phyloP scores from a whole-genome alignment of 2,329 filamentous ascomycete species.

The Neofusicoccum laricinum region DNA sequence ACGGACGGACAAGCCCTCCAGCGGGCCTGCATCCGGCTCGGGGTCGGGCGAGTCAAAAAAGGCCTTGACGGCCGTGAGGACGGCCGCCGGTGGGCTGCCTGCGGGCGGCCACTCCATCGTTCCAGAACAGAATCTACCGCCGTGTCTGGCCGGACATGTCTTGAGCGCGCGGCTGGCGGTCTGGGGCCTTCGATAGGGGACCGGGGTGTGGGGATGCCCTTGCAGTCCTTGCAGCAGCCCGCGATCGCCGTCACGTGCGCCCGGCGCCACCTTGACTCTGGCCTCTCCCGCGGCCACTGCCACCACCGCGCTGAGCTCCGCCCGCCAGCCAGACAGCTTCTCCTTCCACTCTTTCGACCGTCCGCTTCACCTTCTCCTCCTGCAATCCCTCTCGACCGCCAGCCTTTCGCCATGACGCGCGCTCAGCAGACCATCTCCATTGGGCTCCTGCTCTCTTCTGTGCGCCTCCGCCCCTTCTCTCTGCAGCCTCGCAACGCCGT shows the following conservation, averaged over 20 bases:
- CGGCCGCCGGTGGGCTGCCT: background rate
- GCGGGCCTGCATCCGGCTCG: background rate
- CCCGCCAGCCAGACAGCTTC: background rate
- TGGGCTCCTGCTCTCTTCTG: conserved; percentile 81
- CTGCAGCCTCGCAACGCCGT: background rate
- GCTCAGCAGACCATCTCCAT: conserved; percentile 90
- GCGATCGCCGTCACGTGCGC: background rate
- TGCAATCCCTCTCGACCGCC: background rate
- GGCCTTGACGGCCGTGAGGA: background rate
- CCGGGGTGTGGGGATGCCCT: conserved; percentile 2
- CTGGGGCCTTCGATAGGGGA: conserved; percentile 14
- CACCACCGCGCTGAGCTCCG: background rate
- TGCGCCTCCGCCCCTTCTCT: conserved; percentile 46
- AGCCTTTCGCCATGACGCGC: conserved; percentile 68
- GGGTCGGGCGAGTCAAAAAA: conserved; percentile 10
- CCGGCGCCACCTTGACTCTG: conserved; percentile 5
- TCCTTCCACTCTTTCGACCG: conserved; percentile 9
- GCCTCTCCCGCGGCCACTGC: background rate
- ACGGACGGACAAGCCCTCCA: background rate
- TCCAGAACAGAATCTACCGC: background rate
- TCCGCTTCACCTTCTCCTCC: background rate
- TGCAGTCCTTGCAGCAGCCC: no score
- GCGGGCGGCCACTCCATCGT: conserved; percentile 14
- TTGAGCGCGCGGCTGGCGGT: background rate
- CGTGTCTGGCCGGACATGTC: background rate